Base-by-base conservation (phyloP, 2,329 filamentous ascomycete species). In the Didymella exigua region DNA sequence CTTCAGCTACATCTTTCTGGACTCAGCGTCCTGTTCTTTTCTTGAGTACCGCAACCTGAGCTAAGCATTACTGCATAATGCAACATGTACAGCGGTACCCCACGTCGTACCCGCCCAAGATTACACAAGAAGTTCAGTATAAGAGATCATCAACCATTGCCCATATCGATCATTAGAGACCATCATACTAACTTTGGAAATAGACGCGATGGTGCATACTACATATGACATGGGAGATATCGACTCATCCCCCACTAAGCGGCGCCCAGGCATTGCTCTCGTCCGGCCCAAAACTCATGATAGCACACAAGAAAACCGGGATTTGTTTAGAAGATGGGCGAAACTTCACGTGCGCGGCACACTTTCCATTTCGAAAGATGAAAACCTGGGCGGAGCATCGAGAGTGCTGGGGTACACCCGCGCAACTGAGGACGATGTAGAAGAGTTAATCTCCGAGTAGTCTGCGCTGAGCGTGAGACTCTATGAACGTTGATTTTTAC, bases 381-480 rank as follows among this genome's bases (percentile, higher is more conserved):
- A 30, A 16, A 16, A 23, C 6, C 21, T 54, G 4, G 56, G 56
- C 2, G 23, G 38, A 5, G 21, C 40, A 4, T 36, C 43, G 5
- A 42, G 13, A 5, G 19, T 47, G 8, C 18, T 56, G 21, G 43
- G 52, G n/a, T 59, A 52, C 40, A 40, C n/a, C 5, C 56, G 49
- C 23, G 3, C 9, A 13, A 30, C 44, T 13, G 27, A 7, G 2
- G 29, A 29, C 5, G 29, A 36, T 19, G 10, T n/a, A 9, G 41
- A 49, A 26, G 52, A 50, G 26, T 59, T n/a, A n/a, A 59, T 37
- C 41, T 56, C 13, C n/a, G n/a, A n/a, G n/a, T n/a, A n/a, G n/a
- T n/a, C n/a, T n/a, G n/a, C n/a, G n/a, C n/a, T n/a, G n/a, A n/a
- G n/a, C 16, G 13, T 52, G 23, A 24, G 23, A 11, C 29, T 48